These are phyloP conservation scores for Protomyces macrosporus DNA, from an alignment of 1,139 yeast species.

Conservation along the genomic window DNA sequence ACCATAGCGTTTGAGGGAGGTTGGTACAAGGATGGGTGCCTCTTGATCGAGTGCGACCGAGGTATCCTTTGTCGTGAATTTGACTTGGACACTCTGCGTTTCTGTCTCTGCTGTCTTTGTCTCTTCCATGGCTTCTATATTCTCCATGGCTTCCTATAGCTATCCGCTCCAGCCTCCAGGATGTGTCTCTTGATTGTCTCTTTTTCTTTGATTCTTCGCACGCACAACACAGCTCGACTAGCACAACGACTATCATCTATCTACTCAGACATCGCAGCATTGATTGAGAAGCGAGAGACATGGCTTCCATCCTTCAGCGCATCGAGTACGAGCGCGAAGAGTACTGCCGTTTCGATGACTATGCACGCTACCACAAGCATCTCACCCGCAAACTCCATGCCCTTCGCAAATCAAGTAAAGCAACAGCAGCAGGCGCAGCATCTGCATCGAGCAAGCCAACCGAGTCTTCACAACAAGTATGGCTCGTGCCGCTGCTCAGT, in stretches of 20 bases:
- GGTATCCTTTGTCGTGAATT: slow-evolving; percentile 67
- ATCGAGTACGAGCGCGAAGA: slow-evolving; percentile 21
- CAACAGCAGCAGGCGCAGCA: too few relatives aligned
- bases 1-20: slow-evolving; percentile 78
- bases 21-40: slow-evolving; percentile 66
- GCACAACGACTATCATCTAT: too few relatives aligned
- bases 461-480: background rate
- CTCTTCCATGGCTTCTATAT: background rate
- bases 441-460: background rate
- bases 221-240: background rate
- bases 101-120: background rate
- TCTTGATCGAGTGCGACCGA: slow-evolving; percentile 75
- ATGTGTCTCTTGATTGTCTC: background rate
- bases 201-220: background rate
- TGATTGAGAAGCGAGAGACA: background rate
- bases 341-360: slow-evolving; percentile 21
- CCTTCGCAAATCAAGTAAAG: background rate
- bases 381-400: slow-evolving; percentile 16
- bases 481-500: slow-evolving; percentile 7
- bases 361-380: slow-evolving; percentile 18
- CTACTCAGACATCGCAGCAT: background rate
- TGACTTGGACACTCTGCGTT: slow-evolving; percentile 21
- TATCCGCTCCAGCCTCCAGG: too few relatives aligned
- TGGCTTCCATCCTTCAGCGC: background rate
- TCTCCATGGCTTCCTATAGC: background rate